A percentile compares a stretch with the other conserved stretches of the same genome.
phyloP scores from a whole-genome alignment of 805 yeast genomes.

The Cyberlindnera sargentensis region DNA sequence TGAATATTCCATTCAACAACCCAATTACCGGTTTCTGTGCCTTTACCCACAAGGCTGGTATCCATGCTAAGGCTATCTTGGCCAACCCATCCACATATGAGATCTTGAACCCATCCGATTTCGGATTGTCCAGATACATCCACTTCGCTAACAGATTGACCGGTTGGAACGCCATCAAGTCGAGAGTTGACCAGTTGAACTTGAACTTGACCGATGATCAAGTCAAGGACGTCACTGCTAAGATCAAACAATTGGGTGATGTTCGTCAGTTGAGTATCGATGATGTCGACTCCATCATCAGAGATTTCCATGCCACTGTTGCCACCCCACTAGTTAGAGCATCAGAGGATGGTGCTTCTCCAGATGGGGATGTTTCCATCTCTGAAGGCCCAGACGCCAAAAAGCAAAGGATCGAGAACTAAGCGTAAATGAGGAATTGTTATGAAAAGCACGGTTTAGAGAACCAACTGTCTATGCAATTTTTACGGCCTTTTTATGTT shows the following conservation, averaged over 20 bases:
- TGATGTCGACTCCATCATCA: constrained; percentile 95
- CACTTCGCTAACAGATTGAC: constrained; percentile 97
- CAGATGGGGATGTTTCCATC: constrained; percentile 13
- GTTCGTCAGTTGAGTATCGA: constrained; percentile 91
- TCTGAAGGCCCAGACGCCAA: constrained; percentile 25
- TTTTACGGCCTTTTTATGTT: too few species aligned
- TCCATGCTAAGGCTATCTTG: constrained; percentile 96
- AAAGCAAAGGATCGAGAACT: constrained; percentile 23
- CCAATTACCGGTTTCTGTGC: constrained; percentile 99
- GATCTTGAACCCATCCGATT: constrained; percentile 89
- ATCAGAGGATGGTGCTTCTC: constrained; percentile 19
- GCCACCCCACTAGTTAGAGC: constrained; percentile 42
- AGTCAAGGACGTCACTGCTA: constrained; percentile 88
- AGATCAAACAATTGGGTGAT: constrained; percentile 92
- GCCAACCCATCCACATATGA: constrained; percentile 99
- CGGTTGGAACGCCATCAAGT: constrained; percentile 98
- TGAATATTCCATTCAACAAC: constrained; percentile 95
- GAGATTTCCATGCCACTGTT: constrained; percentile 81
- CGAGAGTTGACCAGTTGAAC: constrained; percentile 95
- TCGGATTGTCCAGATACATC: constrained; percentile 92
- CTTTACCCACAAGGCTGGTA: constrained; percentile 98
- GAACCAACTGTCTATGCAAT: too few species aligned
- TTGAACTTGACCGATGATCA: constrained; percentile 89
- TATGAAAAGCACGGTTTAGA: too few species aligned
- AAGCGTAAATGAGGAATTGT: too few species aligned